Evolutionary conservation across 441 rosid genomes (phyloP).

Genomic region (Heliophila coronopifolia): DNA sequence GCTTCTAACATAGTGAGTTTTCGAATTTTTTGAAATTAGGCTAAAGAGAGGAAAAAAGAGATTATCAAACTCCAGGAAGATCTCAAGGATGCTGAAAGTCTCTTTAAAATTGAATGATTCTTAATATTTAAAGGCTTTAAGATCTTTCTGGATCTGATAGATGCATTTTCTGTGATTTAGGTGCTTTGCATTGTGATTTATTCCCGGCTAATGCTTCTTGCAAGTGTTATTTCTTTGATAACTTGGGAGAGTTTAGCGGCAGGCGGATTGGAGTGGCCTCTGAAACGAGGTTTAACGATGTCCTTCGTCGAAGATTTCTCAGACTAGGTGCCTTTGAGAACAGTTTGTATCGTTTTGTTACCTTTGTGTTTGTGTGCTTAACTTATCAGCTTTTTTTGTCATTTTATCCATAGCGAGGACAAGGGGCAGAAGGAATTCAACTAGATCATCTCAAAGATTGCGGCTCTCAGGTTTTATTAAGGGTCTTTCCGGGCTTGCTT

Average conservation of each 20-base stretch:
- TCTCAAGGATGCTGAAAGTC: conserved; percentile 75
- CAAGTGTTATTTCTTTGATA: conserved; percentile 79
- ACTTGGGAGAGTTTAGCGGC: conserved; percentile 52
- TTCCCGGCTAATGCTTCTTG: conserved; percentile 57
- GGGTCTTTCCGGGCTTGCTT: background rate
- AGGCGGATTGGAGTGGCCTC: conserved; percentile 34
- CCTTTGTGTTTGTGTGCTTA: background rate
- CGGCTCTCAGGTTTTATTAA: conserved; percentile 38
- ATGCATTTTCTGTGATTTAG: conserved; percentile 25
- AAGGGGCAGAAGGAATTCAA: conserved; percentile 34
- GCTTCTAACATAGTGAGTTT: conserved; percentile 1
- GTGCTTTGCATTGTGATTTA: conserved; percentile 47
- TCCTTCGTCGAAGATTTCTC: conserved; percentile 70
- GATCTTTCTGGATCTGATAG: conserved; percentile 1
- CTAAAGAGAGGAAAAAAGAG: conserved; percentile 72
- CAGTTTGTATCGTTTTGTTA: background rate
- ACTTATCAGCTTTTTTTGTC: conserved; percentile 13
- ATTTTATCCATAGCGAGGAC: conserved; percentile 42
- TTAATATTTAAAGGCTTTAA: background rate
- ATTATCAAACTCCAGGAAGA: conserved; percentile 56
- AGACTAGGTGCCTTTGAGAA: conserved; percentile 47
- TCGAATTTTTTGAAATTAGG: conserved; percentile 41
- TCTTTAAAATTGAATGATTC: too few relatives aligned
- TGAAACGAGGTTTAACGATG: conserved; percentile 50
- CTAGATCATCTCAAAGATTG: conserved; percentile 28